phyloP scores from a whole-genome alignment of 257 asterid species.

The Nicotiana tomentosiformis region DNA sequence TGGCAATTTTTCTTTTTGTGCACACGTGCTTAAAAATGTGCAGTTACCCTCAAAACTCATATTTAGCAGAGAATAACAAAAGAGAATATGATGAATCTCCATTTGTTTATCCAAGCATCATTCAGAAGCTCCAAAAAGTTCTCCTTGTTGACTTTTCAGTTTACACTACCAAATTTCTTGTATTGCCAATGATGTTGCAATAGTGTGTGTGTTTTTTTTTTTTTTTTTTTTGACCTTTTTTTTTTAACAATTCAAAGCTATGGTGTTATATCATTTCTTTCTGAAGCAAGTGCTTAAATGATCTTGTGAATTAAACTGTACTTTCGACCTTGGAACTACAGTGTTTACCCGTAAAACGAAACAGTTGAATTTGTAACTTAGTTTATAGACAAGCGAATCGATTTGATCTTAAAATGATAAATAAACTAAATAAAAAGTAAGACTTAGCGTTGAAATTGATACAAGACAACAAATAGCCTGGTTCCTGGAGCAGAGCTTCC shows the following conservation, averaged over 20 bases:
- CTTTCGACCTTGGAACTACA: background rate
- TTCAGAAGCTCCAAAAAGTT: background rate
- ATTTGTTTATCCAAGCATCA: background rate
- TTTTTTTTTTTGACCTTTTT: too few relatives aligned
- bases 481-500: too few relatives aligned
- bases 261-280: background rate
- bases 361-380: too few relatives aligned
- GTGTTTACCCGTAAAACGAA: background rate
- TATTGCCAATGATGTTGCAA: background rate
- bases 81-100: constrained; percentile 2
- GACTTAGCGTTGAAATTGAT: too few relatives aligned
- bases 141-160: background rate
- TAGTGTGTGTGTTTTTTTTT: background rate
- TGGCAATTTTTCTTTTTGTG: background rate
- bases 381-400: too few relatives aligned
- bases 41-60: background rate
- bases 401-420: too few relatives aligned
- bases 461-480: too few relatives aligned
- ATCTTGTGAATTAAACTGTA: background rate
- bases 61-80: constrained; percentile 1
- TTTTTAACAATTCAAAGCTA: background rate
- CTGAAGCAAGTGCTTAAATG: background rate
- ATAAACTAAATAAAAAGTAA: too few relatives aligned
- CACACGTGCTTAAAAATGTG: background rate
- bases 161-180: background rate